These are phyloP conservation scores for Zygoascus meyerae DNA, from an alignment of 1,139 yeast genomes.

Conservation along the genomic window DNA sequence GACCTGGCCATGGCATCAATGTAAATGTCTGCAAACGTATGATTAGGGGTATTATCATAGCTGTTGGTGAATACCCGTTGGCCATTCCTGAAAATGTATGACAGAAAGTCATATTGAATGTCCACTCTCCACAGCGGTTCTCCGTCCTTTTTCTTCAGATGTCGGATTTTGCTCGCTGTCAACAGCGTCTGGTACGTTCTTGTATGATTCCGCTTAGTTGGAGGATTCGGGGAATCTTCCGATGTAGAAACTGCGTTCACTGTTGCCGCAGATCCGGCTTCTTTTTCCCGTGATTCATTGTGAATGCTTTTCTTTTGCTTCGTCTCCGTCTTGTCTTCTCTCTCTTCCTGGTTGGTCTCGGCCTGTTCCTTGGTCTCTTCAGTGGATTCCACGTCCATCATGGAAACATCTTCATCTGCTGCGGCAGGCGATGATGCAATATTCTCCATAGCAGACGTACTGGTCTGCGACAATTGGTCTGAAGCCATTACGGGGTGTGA, in stretches of 20 bases:
- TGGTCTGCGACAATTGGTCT: too few species aligned
- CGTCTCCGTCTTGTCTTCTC: too few species aligned
- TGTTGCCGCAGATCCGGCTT: not conserved
- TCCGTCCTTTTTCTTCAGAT: constrained; percentile 84
- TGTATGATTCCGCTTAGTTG: constrained; percentile 15
- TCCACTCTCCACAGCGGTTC: constrained; percentile 88
- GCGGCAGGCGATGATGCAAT: too few species aligned
- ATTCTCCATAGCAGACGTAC: too few species aligned
- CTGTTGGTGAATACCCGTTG: constrained; percentile 65
- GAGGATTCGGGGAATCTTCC: not conserved
- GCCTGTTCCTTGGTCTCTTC: too few species aligned
- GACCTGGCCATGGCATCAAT: constrained; percentile 78
- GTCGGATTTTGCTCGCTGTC: constrained; percentile 46
- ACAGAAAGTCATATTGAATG: constrained; percentile 76
- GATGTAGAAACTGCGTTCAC: too few species aligned
- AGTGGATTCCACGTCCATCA: not conserved
- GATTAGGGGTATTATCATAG: constrained; percentile 29
- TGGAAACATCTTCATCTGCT: not conserved
- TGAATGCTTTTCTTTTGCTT: too few species aligned
- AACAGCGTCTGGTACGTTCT: constrained; percentile 28
- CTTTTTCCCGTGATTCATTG: not conserved
- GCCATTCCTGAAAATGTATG: constrained; percentile 56
- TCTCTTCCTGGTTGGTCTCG: too few species aligned
- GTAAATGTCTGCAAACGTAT: constrained; percentile 82
- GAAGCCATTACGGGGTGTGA: too few species aligned